Conservation (phyloP, 2,329 filamentous ascomycete species). For the Diaporthe nobilis region DNA sequence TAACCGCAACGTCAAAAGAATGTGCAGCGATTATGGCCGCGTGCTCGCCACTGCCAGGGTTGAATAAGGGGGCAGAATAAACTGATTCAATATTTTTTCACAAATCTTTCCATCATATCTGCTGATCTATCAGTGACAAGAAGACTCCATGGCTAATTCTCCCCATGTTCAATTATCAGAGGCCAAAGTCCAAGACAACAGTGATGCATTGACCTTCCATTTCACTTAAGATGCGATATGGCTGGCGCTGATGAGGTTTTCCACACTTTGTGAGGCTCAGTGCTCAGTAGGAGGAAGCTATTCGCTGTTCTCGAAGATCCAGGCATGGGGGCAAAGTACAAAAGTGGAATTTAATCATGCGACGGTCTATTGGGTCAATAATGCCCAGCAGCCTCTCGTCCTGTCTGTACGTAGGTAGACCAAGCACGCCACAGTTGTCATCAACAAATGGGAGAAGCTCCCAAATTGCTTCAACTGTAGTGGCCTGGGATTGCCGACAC, state of each 20-base stretch:
- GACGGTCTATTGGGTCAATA: not conserved
- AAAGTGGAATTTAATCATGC: not conserved
- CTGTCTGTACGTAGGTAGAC: not conserved
- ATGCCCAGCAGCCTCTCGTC: not conserved
- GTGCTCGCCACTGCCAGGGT: no score
- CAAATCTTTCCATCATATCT: not conserved
- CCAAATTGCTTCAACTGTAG: not conserved
- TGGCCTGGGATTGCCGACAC: not conserved
- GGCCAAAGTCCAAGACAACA: not conserved
- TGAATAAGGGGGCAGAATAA: not conserved
- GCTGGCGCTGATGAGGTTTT: not conserved
- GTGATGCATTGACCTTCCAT: not conserved
- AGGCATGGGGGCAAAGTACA: not conserved
- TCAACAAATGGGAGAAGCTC: not conserved
- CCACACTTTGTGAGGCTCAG: not conserved
- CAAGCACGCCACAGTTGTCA: no score
- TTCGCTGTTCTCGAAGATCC: not conserved
- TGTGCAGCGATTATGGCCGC: conserved; percentile 5
- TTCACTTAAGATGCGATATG: not conserved
- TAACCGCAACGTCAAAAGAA: not conserved
- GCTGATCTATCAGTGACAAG: not conserved
- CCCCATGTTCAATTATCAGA: not conserved
- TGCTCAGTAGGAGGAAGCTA: not conserved
- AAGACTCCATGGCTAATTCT: not conserved
- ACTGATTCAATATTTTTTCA: not conserved